Evolutionary conservation across 2,329 filamentous ascomycete genomes (phyloP), one percentile per base, ranked within the genome.

Genomic region (Alternaria sp.): DNA sequence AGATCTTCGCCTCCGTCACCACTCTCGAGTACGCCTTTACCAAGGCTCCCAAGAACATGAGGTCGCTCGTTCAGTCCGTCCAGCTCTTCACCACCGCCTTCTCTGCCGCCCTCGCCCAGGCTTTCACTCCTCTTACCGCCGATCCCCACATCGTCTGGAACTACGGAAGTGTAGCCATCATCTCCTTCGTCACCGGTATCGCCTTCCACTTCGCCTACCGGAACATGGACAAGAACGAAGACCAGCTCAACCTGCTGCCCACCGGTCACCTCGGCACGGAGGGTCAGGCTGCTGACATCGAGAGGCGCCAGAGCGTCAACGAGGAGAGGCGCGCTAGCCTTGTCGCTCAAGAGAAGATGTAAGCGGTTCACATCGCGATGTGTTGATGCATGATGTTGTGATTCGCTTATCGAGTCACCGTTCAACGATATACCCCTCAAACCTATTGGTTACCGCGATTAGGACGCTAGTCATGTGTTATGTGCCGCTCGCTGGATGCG

Each of bases 11-110:
- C 50, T 89, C 87, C 11, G 88, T 92, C 64, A 91, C 90, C 1
- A 87, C 88, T 64, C 85, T 91, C 11, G 90, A 93, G 76, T 92
- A 92, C 69, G 90, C 89, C 18, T 92, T 89, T 79, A 91, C 89
- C 72, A 92, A 92, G 79, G 90, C 90, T 0, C 90, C 90, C 2
- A 85, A 86, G 45, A 87, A 84, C 75, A 91, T 92, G 89, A 73
- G 78, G 28, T 79, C 76, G 30, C 67, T 81, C 23, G 79, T 81
- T n/a, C 72, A 76, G 58, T 71, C 76, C 41, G 73, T 81, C 44
- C 68, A 71, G 47, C 74, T 78, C 30, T 80, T 81, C 73, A 79
- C 75, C 56, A 73, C 67, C 10, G 78, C 79, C 33, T 71, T 78
- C 59, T 76, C 74, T 3, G 75, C 74, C 18, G 75, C 75, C 15